phyloP scores from a whole-genome alignment of 208 protist genomes.

The Leishmania gerbilli region DNA sequence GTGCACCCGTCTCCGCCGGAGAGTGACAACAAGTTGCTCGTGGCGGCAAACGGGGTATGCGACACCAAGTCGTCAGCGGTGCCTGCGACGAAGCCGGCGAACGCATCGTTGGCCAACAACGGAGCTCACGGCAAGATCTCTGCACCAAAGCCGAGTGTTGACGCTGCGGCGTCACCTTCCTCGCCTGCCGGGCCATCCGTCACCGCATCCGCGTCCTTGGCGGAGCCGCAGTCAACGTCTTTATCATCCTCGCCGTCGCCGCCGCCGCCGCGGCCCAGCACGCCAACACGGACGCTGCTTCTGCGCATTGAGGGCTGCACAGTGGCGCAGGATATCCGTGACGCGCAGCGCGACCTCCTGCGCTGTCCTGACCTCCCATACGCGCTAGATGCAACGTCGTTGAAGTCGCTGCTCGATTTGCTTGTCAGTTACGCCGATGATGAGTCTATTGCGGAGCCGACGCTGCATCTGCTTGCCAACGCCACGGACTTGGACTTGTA shows the following conservation, averaged over 20 bases:
- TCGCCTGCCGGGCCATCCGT: background rate
- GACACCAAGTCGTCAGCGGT: background rate
- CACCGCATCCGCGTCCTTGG: background rate
- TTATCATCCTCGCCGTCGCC: background rate
- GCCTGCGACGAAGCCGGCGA: background rate
- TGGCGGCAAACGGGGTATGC: background rate
- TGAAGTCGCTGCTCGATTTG: conserved; percentile 45
- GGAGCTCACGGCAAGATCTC: background rate
- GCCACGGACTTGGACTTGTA: conserved; percentile 59
- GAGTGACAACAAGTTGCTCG: background rate
- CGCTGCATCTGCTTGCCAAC: conserved; percentile 52
- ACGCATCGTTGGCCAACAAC: background rate
- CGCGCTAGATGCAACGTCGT: conserved; percentile 44
- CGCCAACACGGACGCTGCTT: conserved; percentile 62
- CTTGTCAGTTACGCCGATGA: conserved; percentile 40
- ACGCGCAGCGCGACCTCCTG: conserved; percentile 64
- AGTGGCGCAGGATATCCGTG: conserved; percentile 80
- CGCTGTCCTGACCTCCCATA: conserved; percentile 57
- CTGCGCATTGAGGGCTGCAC: conserved; percentile 74
- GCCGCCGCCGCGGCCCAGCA: conserved; percentile 14
- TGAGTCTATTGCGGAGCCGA: conserved; percentile 30
- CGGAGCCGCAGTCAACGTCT: background rate
- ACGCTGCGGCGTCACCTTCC: background rate
- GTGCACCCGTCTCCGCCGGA: conserved; percentile 56
- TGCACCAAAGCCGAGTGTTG: background rate